Evolutionary conservation across 192 early-diverging fungal species (phyloP), one percentile per base, ranked within the genome.

Genomic region (Dissophora ornata): DNA sequence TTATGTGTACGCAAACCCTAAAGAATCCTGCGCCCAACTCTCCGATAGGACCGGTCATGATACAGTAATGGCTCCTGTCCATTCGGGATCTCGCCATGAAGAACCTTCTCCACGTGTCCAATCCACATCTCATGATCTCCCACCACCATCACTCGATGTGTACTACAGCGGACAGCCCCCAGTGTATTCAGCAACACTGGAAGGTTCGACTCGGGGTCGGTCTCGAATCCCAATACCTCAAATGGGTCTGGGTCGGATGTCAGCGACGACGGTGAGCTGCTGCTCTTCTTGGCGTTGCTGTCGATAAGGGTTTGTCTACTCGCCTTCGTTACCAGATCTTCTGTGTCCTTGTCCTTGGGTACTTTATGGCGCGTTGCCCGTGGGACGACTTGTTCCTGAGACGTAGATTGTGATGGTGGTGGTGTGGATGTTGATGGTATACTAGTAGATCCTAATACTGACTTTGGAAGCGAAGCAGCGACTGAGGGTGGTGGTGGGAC

Each of bases 81-180:
- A 24, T 58, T 62, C 0, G 83, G 66, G 42, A 81, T 84, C 30
- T 84, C 81, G 10, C 85, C 87, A 61, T 88, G 69, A 13, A 86
- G 71, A 6, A 90, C 80, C 47, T 83, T 83, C 36, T 80, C 66
- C 0, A 91, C 87, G 33, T 81, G 65, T 5, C 81, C 85, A 60
- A 87, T 84, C 88, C 87, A 90, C 46, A 88, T 75, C 48, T 88
- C 85, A 68, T 91, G 90, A 59, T 89, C 88, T 0, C 90, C 90
- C 2, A 89, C 68, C 12, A 53, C 61, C 41, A 87, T 59, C 4
- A 80, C 79, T 29, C 82, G 68, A n/a, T 80, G 61, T 6, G 69
- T 59, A 62, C 78, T 58, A 53, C 90, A 91, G 22, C 88, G 78
- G 63, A 91, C 69, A 9, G 87, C 85, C 5, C 88, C 88, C 2